Evolutionary conservation across 352 stramenopile genomes (phyloP).

Genomic region (Pythium brassicae): DNA sequence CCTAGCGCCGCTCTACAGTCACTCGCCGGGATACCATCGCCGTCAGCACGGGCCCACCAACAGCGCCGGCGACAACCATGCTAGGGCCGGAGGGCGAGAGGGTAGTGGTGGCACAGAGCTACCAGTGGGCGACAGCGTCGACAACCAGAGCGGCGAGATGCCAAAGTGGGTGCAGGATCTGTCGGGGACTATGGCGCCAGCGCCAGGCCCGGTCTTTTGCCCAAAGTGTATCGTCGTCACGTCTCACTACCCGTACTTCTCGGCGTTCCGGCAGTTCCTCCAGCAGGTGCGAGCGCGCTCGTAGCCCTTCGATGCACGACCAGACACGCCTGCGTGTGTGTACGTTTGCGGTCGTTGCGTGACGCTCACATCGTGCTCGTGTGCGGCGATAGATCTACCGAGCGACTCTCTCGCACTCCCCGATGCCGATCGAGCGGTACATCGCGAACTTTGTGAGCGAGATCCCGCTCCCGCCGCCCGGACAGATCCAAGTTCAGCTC

Average conservation of each 20-base stretch:
- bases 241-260: slow-evolving; percentile 96
- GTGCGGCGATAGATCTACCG: slow-evolving; percentile 56
- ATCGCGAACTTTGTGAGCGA: slow-evolving; percentile 96
- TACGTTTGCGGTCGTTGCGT: background rate
- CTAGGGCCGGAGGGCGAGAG: background rate
- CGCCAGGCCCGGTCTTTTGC: slow-evolving; percentile 75
- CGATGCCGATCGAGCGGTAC: slow-evolving; percentile 95
- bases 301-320: too few species aligned
- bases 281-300: slow-evolving; percentile 87
- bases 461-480: slow-evolving; percentile 92
- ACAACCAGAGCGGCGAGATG: slow-evolving; percentile 47
- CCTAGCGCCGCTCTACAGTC: slow-evolving; percentile 47
- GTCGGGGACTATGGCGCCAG: slow-evolving; percentile 34
- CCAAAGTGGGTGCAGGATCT: slow-evolving; percentile 74
- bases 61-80: background rate
- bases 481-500: slow-evolving; percentile 89
- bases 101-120: background rate
- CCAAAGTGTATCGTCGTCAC: slow-evolving; percentile 93
- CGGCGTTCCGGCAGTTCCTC: slow-evolving; percentile 93
- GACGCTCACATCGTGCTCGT: background rate
- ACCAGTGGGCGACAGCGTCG: slow-evolving; percentile 26
- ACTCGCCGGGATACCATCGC: slow-evolving; percentile 20
- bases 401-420: slow-evolving; percentile 78
- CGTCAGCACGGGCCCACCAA: slow-evolving; percentile 18
- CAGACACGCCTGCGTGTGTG: background rate